A percentile compares a stretch with the other conserved stretches of the same genome.
Evolutionary conservation across 225 moss, liverwort and hornwort genomes (phyloP).

Genomic region (Pleurozium schreberi): DNA sequence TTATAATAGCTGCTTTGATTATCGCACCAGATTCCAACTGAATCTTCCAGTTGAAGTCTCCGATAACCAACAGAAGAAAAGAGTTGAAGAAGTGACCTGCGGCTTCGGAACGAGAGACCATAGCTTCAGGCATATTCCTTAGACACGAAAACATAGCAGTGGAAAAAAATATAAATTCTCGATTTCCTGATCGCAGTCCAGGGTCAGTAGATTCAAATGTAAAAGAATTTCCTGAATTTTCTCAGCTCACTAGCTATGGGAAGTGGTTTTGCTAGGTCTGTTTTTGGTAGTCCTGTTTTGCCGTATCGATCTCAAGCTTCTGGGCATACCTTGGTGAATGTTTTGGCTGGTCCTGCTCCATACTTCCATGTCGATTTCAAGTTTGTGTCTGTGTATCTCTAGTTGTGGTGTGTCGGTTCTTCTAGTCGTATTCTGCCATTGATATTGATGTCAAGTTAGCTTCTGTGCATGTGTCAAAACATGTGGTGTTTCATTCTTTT

Average conservation of each 20-base stretch:
- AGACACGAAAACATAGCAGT: neutral
- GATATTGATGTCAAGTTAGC: too few species aligned
- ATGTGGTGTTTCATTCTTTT: too few species aligned
- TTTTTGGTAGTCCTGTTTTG: neutral
- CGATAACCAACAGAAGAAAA: neutral
- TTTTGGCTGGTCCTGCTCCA: too few species aligned
- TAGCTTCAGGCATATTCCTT: neutral
- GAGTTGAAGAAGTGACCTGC: neutral
- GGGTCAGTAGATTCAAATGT: neutral
- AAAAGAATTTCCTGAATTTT: neutral
- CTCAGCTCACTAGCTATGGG: neutral
- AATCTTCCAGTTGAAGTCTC: neutral
- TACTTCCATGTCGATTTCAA: too few species aligned
- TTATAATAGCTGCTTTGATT: neutral
- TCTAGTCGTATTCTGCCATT: too few species aligned
- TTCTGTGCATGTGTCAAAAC: too few species aligned
- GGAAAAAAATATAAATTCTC: neutral
- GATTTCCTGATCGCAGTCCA: neutral
- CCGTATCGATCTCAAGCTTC: neutral
- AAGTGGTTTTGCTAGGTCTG: neutral
- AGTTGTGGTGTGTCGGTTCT: too few species aligned
- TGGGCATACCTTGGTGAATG: too few species aligned
- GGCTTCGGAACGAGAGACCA: neutral
- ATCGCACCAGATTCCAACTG: neutral
- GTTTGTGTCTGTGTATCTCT: too few species aligned